Evolutionary conservation across 2,329 filamentous ascomycete species (phyloP).

Genomic region (Xylariales sp.): DNA sequence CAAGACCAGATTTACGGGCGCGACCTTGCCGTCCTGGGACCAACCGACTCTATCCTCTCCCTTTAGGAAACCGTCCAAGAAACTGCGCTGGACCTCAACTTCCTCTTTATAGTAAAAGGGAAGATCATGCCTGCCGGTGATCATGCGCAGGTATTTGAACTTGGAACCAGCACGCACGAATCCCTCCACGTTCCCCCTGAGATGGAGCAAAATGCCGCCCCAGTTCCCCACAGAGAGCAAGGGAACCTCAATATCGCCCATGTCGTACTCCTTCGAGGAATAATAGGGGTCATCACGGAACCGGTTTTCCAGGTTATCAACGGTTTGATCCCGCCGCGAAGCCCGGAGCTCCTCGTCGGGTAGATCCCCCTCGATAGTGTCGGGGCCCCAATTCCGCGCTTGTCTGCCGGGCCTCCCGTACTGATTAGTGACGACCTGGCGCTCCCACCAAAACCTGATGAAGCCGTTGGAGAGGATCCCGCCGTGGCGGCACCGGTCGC

Average conservation of each 20-base stretch:
- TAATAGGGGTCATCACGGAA: constrained; percentile 75
- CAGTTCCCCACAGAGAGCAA: constrained; percentile 76
- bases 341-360: constrained; percentile 59
- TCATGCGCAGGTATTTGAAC: constrained; percentile 76
- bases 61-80: constrained; percentile 78
- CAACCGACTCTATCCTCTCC: constrained; percentile 72
- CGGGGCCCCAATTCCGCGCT: constrained; percentile 40
- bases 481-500: constrained; percentile 69
- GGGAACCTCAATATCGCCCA: constrained; percentile 75
- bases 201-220: constrained; percentile 76
- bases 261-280: constrained; percentile 71
- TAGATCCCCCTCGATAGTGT: constrained; percentile 70
- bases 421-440: constrained; percentile 74
- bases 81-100: constrained; percentile 73
- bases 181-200: constrained; percentile 76
- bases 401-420: constrained; percentile 58
- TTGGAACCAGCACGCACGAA: constrained; percentile 72
- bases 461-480: constrained; percentile 70
- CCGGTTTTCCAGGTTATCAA: constrained; percentile 60
- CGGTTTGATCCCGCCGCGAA: constrained; percentile 57
- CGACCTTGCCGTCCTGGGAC: constrained; percentile 63
- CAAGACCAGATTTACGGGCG: constrained; percentile 70
- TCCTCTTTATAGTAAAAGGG: constrained; percentile 79
- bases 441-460: constrained; percentile 74
- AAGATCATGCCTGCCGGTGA: constrained; percentile 76